Conservation (phyloP, 73 alveolate genomes). For the Tetrahymena malaccensis region DNA sequence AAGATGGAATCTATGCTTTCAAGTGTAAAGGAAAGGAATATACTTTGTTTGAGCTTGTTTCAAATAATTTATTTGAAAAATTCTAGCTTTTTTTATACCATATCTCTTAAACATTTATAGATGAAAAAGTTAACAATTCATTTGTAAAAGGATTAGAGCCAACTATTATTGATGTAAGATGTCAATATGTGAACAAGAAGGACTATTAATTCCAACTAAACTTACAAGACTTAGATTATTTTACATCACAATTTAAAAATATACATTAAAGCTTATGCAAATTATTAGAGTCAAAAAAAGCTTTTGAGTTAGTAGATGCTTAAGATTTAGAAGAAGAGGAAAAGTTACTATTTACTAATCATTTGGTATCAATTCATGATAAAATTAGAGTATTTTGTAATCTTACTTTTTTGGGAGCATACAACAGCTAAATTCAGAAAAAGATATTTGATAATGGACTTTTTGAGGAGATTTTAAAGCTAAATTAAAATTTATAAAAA, state of each 20-base stretch:
- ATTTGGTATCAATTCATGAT: background rate
- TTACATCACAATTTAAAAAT: background rate
- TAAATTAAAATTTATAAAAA: background rate
- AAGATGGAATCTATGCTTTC: background rate
- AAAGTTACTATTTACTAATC: background rate
- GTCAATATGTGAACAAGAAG: background rate
- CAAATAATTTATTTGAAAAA: background rate
- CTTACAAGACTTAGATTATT: background rate
- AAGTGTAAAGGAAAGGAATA: background rate
- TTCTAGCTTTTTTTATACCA: background rate
- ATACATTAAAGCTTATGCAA: background rate
- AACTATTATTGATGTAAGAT: background rate
- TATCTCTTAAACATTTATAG: background rate
- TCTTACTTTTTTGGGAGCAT: background rate
- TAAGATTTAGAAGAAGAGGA: background rate
- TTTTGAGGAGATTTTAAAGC: background rate
- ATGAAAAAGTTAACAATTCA: background rate
- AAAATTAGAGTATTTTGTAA: background rate
- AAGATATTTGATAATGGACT: background rate
- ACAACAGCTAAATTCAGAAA: background rate
- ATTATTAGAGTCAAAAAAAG: background rate
- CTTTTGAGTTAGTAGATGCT: background rate
- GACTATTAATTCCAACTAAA: background rate
- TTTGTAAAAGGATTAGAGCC: background rate
- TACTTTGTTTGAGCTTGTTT: background rate